Evolutionary conservation across 2,329 filamentous ascomycete genomes (phyloP).

Genomic region (Tolypocladium inflatum): DNA sequence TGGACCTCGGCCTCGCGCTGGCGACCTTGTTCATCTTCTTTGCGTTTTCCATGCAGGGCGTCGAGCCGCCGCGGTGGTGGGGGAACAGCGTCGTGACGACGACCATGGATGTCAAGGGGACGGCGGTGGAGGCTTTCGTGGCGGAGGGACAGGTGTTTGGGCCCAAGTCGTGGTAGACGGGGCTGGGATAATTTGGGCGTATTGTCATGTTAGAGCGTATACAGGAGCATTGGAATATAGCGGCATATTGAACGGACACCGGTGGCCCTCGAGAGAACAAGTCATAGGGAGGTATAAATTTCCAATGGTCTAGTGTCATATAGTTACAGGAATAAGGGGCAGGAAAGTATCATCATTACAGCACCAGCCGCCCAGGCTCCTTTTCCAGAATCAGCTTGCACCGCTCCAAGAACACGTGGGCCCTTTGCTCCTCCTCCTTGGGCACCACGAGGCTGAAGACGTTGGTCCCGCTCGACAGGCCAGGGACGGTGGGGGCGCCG

Average conservation of each 20-base stretch:
- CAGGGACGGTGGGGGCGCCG: conserved; percentile 26
- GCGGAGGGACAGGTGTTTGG: conserved; percentile 51
- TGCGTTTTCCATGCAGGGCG: conserved; percentile 53
- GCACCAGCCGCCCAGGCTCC: conserved; percentile 66
- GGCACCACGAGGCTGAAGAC: conserved; percentile 76
- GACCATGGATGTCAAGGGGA: conserved; percentile 53
- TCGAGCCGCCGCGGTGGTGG: conserved; percentile 59
- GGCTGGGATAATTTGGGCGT: neutral
- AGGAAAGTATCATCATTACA: conserved; percentile 29
- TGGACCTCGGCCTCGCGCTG: conserved; percentile 60
- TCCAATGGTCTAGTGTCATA: conserved; percentile 11
- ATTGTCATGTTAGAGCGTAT: neutral
- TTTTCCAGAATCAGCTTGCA: conserved; percentile 76
- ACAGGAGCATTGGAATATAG: neutral
- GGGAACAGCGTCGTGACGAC: conserved; percentile 48
- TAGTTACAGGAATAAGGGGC: conserved; percentile 14
- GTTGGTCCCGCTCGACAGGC: conserved; percentile 52
- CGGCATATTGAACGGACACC: neutral
- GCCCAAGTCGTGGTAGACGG: conserved; percentile 39
- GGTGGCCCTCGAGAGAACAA: neutral
- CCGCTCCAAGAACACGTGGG: conserved; percentile 71
- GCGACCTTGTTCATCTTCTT: conserved; percentile 63
- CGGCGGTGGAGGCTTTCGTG: conserved; percentile 46
- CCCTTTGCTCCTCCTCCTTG: conserved; percentile 72
- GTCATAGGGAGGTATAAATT: neutral